Percentiles rank a stretch among this genome's conserved stretches.
These are phyloP conservation scores for Marasmius oreades DNA, from an alignment of 1,284 basidiomycete genomes.

Conservation along the genomic window DNA sequence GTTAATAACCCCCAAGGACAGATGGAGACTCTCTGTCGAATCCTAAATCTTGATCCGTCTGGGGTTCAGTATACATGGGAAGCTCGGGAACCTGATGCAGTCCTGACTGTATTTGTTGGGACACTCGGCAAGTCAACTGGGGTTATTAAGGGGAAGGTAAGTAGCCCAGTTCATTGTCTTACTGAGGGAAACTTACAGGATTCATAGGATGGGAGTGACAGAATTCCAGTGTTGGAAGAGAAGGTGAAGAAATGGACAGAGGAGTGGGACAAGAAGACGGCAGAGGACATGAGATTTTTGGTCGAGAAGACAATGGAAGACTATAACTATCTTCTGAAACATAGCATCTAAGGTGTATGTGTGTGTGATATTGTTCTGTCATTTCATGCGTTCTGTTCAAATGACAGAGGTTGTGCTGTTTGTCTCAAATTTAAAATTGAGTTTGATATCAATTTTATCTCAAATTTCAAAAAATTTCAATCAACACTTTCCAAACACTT, in stretches of 20 bases:
- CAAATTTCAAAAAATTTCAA: no score
- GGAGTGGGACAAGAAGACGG: background rate
- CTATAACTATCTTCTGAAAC: background rate
- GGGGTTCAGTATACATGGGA: background rate
- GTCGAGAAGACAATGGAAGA: background rate
- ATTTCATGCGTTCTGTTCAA: no score
- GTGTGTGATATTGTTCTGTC: no score
- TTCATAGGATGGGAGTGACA: no score
- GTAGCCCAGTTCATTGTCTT: background rate
- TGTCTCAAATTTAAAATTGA: no score
- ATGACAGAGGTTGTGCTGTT: no score
- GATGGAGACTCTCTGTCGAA: background rate
- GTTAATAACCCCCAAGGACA: background rate
- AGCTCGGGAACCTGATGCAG: background rate
- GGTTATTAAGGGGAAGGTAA: background rate
- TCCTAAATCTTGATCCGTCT: background rate
- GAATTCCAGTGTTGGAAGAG: background rate
- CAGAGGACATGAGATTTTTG: background rate
- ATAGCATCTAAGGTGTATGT: background rate
- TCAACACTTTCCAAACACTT: no score
- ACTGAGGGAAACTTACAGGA: background rate
- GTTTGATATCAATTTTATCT: no score
- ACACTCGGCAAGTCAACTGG: background rate
- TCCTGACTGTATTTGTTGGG: background rate
- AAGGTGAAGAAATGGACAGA: background rate